Evolutionary conservation across 1,284 basidiomycete species (phyloP).

Genomic region (Amylostereum chailletii): DNA sequence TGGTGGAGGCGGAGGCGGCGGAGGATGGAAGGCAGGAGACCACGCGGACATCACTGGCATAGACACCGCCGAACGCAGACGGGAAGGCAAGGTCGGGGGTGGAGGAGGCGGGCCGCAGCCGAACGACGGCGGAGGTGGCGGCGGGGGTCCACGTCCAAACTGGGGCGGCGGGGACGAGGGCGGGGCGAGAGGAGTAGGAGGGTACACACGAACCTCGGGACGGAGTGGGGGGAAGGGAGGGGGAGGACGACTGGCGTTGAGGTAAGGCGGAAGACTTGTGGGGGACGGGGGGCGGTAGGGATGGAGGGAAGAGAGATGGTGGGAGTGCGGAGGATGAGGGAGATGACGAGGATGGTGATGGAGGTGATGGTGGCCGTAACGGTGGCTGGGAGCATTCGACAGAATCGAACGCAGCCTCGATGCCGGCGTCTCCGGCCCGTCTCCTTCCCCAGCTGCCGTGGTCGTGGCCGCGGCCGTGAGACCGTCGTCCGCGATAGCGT

Average conservation of each 20-base stretch:
- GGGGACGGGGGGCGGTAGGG: too few species aligned
- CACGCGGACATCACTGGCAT: background rate
- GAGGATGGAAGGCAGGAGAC: background rate
- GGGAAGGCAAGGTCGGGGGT: background rate
- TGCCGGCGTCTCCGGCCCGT: background rate
- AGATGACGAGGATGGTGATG: slow-evolving; percentile 4
- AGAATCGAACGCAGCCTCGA: background rate
- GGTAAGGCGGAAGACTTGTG: too few species aligned
- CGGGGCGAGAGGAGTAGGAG: background rate
- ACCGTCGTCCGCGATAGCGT: slow-evolving; percentile 3
- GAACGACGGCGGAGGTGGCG: background rate
- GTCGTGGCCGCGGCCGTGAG: slow-evolving; percentile 1
- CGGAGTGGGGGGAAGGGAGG: background rate
- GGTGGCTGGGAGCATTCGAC: slow-evolving; percentile 4
- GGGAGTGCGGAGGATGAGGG: slow-evolving; percentile 2
- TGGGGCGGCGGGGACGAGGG: too few species aligned
- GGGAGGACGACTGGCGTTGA: too few species aligned
- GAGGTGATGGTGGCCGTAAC: slow-evolving; percentile 6
- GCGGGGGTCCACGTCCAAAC: background rate
- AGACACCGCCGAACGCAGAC: background rate
- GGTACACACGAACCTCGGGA: background rate
- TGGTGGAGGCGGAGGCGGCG: background rate
- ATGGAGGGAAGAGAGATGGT: too few species aligned
- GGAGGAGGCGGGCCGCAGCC: slow-evolving; percentile 4
- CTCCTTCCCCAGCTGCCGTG: background rate